These are phyloP conservation scores for Amanita subjunquillea DNA, from an alignment of 768 basidiomycete genomes.

Conservation along the genomic window DNA sequence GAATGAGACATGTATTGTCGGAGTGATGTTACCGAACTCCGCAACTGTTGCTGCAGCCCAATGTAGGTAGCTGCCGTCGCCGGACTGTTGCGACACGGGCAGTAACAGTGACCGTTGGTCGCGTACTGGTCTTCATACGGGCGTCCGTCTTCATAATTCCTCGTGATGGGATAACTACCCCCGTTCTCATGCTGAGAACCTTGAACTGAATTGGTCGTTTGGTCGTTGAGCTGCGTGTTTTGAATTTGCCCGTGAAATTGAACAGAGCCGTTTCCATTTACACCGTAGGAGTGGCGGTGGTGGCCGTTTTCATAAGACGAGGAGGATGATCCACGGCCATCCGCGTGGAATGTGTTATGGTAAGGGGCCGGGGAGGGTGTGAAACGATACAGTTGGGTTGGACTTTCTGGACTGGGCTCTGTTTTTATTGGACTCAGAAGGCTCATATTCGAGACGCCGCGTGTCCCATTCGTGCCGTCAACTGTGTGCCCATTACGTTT, in stretches of 20 bases:
- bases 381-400: conserved; percentile 57
- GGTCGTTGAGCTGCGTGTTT: conserved; percentile 1
- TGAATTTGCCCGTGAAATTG: conserved; percentile 10
- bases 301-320: conserved; percentile 23
- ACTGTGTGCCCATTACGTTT: conserved; percentile 24
- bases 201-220: conserved; percentile 8
- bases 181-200: conserved; percentile 25
- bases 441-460: conserved; percentile 23
- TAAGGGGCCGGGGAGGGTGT: conserved; percentile 52
- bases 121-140: conserved; percentile 19
- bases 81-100: conserved; percentile 56
- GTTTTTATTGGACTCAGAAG: conserved; percentile 60
- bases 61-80: conserved; percentile 49
- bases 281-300: conserved; percentile 20
- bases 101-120: conserved; percentile 19
- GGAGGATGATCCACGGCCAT: conserved; percentile 28
- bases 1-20: conserved; percentile 55
- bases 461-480: conserved; percentile 24
- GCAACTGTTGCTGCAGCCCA: conserved; percentile 52
- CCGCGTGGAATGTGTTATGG: conserved; percentile 35
- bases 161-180: conserved; percentile 22
- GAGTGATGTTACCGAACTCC: conserved; percentile 42
- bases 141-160: conserved; percentile 29
- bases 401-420: conserved; percentile 42
- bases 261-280: conserved; percentile 15